phyloP scores from a whole-genome alignment of 169 alveolate species.

The Cryptosporidium viatorum region DNA sequence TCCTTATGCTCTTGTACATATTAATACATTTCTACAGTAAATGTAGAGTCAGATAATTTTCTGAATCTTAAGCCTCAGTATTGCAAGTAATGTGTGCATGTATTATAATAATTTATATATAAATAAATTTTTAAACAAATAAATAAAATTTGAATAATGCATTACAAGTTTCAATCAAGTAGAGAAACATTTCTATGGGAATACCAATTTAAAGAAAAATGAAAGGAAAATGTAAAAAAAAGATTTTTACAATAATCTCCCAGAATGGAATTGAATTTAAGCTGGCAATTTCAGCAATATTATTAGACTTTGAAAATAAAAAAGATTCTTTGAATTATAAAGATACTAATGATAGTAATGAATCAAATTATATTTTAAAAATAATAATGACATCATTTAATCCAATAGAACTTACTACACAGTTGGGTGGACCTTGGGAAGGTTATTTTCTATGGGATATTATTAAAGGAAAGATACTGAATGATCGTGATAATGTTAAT shows the following conservation, averaged over 20 bases:
- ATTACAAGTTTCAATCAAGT: neutral
- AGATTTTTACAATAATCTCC: slow-evolving; percentile 12
- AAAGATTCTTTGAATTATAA: too few species aligned
- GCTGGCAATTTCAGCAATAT: slow-evolving; percentile 39
- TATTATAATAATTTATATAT: neutral
- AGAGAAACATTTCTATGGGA: neutral
- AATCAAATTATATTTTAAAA: slow-evolving; percentile 6
- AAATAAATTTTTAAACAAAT: neutral
- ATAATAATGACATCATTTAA: slow-evolving; percentile 54
- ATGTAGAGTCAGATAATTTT: neutral
- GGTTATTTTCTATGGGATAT: slow-evolving; percentile 49
- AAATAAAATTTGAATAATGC: neutral
- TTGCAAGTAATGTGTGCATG: neutral
- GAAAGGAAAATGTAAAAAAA: slow-evolving; percentile 36
- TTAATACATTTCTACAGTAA: neutral
- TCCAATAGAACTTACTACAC: slow-evolving; percentile 50
- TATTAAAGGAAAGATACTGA: neutral
- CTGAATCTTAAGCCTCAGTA: neutral
- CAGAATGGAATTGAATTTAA: slow-evolving; percentile 41
- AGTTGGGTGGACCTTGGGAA: slow-evolving; percentile 74
- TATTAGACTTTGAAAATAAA: neutral
- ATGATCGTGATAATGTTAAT: neutral
- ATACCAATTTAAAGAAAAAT: neutral
- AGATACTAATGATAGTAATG: neutral
- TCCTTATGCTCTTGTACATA: neutral